Evolutionary conservation across 2,329 filamentous ascomycete species (phyloP).

Genomic region (Xenosphaeropsis pyriputrescens): DNA sequence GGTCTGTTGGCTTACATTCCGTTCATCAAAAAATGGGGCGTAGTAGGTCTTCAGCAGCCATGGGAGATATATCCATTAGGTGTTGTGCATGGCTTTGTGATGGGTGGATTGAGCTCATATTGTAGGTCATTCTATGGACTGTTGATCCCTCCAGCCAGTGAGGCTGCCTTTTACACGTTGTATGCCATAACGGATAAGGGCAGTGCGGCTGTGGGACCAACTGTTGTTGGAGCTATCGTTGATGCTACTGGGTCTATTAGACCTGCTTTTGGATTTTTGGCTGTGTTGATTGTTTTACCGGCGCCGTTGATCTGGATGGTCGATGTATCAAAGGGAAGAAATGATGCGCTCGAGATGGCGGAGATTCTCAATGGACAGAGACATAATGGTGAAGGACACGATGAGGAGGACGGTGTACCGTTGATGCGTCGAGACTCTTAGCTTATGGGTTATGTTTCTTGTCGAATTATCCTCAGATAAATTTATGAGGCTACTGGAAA

Average conservation of each 20-base stretch:
- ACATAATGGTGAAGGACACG: neutral
- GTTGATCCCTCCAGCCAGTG: constrained; percentile 81
- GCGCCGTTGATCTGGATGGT: constrained; percentile 74
- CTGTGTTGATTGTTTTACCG: constrained; percentile 64
- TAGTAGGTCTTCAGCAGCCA: constrained; percentile 71
- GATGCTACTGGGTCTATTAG: constrained; percentile 67
- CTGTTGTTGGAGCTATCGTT: constrained; percentile 84
- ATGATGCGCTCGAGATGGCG: constrained; percentile 50
- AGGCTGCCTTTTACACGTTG: constrained; percentile 88
- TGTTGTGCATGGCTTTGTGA: constrained; percentile 80
- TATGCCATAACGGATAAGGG: constrained; percentile 98
- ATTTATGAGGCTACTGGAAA: too few relatives aligned
- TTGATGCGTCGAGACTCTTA: too few relatives aligned
- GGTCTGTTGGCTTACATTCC: constrained; percentile 80
- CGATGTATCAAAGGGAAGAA: constrained; percentile 63
- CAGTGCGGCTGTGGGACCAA: constrained; percentile 82
- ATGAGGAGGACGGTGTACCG: too few relatives aligned
- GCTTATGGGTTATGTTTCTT: too few relatives aligned
- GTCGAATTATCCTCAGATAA: too few relatives aligned
- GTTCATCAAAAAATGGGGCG: constrained; percentile 56
- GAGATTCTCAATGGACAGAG: constrained; percentile 8
- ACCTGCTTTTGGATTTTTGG: constrained; percentile 84
- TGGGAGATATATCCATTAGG: constrained; percentile 97
- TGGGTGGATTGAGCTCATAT: constrained; percentile 84
- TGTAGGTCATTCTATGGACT: constrained; percentile 85